Percentiles rank a stretch among this genome's conserved stretches.
phyloP scores from a whole-genome alignment of 352 stramenopile species.

The Phytophthora colocasiae region DNA sequence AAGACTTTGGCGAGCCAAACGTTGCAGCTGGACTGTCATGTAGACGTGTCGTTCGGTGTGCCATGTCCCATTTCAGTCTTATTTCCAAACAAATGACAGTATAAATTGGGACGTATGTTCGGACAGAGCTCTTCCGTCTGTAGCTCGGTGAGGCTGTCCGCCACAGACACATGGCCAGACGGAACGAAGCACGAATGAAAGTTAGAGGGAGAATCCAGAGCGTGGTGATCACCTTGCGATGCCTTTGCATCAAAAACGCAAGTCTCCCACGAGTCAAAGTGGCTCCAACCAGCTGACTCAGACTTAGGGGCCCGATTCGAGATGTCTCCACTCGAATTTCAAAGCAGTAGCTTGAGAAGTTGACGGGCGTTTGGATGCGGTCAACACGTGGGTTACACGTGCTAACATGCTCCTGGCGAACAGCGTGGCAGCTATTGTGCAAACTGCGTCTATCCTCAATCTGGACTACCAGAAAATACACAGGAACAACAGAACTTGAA shows the following conservation, averaged over 20 bases:
- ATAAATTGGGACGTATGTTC: conserved; percentile 14
- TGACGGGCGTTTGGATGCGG: not conserved
- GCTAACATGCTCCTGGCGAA: conserved; percentile 6
- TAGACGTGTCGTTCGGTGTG: conserved; percentile 19
- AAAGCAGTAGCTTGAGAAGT: too few relatives aligned
- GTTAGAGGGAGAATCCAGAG: conserved; percentile 29
- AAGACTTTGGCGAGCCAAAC: conserved; percentile 20
- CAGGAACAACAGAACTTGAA: not conserved
- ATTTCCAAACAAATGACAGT: conserved; percentile 1
- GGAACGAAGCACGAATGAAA: conserved; percentile 34
- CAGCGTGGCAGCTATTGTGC: not conserved
- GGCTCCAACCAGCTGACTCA: not conserved
- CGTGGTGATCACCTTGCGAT: conserved; percentile 10
- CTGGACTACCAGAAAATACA: not conserved
- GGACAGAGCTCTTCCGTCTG: conserved; percentile 14
- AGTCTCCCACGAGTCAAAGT: not conserved
- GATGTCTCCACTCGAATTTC: conserved; percentile 1
- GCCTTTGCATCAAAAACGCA: conserved; percentile 9
- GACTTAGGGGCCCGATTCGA: conserved; percentile 10
- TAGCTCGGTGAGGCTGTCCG: not conserved
- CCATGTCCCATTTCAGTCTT: conserved; percentile 2
- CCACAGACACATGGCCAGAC: conserved; percentile 28
- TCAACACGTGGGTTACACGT: conserved; percentile 2
- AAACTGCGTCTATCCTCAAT: conserved; percentile 11
- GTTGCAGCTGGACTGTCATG: conserved; percentile 18